phyloP scores from a whole-genome alignment of 2,329 filamentous ascomycete species.

The Cytospora chrysosperma region DNA sequence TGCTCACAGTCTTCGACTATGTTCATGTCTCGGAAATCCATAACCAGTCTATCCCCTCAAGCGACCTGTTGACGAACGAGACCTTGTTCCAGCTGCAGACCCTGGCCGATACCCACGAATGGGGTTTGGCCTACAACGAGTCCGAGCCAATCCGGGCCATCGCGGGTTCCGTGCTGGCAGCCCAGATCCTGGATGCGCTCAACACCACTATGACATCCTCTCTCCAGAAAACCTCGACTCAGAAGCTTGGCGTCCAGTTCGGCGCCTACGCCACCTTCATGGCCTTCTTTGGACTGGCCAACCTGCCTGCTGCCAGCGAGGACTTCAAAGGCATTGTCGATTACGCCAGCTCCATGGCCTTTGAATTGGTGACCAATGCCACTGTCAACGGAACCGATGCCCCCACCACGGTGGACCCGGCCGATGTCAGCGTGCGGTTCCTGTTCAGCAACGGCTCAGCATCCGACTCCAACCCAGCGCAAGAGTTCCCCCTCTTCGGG shows the following conservation, averaged over 20 bases:
- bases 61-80: constrained; percentile 57
- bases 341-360: constrained; percentile 78
- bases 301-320: constrained; percentile 48
- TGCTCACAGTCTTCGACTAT: constrained; percentile 56
- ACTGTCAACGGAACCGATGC: constrained; percentile 34
- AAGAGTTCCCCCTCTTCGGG: constrained; percentile 59
- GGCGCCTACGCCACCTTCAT: constrained; percentile 62
- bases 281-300: constrained; percentile 61
- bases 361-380: constrained; percentile 67
- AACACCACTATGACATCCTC: constrained; percentile 46
- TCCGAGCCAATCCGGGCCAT: constrained; percentile 65
- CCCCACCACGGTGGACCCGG: constrained; percentile 36
- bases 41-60: constrained; percentile 58
- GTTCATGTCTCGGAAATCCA: constrained; percentile 61
- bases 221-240: constrained; percentile 35
- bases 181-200: constrained; percentile 53
- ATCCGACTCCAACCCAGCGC: constrained; percentile 48
- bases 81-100: constrained; percentile 63
- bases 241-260: constrained; percentile 54
- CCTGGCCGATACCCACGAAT: constrained; percentile 81
- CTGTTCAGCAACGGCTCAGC: constrained; percentile 60
- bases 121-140: constrained; percentile 76
- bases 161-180: constrained; percentile 56
- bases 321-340: constrained; percentile 78
- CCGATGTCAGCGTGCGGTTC: constrained; percentile 59